phyloP scores from a whole-genome alignment of 768 basidiomycete genomes.

The Pulveroboletus frians region DNA sequence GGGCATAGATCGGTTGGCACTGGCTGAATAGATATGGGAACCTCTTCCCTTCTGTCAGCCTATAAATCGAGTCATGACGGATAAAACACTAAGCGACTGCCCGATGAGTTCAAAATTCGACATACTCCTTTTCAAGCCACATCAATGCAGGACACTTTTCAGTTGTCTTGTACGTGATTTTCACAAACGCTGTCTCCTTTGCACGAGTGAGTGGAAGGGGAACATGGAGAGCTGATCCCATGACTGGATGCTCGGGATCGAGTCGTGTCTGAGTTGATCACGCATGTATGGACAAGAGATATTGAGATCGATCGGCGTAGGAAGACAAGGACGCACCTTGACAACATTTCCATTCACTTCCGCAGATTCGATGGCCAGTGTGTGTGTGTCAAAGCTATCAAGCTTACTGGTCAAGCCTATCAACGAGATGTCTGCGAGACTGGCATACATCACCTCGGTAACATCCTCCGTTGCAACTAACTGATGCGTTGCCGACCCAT shows the following conservation, averaged over 20 bases:
- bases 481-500: constrained; percentile 44
- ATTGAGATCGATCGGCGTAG: not conserved
- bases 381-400: constrained; percentile 45
- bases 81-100: not conserved
- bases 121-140: constrained; percentile 78
- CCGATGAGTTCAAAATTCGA: not conserved
- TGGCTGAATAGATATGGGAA: constrained; percentile 91
- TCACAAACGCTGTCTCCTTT: constrained; percentile 42
- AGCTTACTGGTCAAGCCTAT: not conserved
- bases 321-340: constrained; percentile 34
- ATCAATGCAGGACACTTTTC: constrained; percentile 72
- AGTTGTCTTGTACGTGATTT: constrained; percentile 70
- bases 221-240: constrained; percentile 74
- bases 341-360: constrained; percentile 44
- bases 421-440: not conserved
- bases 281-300: not conserved
- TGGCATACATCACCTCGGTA: constrained; percentile 38
- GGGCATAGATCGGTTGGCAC: constrained; percentile 87
- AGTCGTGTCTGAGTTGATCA: constrained; percentile 42
- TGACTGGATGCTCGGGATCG: constrained; percentile 55
- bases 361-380: constrained; percentile 51
- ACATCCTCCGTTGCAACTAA: constrained; percentile 38
- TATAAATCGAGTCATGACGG: constrained; percentile 18
- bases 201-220: constrained; percentile 36
- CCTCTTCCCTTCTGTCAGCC: constrained; percentile 80